These are phyloP conservation scores for Iris pallida DNA, from an alignment of 116 monocot genomes.

Conservation along the genomic window DNA sequence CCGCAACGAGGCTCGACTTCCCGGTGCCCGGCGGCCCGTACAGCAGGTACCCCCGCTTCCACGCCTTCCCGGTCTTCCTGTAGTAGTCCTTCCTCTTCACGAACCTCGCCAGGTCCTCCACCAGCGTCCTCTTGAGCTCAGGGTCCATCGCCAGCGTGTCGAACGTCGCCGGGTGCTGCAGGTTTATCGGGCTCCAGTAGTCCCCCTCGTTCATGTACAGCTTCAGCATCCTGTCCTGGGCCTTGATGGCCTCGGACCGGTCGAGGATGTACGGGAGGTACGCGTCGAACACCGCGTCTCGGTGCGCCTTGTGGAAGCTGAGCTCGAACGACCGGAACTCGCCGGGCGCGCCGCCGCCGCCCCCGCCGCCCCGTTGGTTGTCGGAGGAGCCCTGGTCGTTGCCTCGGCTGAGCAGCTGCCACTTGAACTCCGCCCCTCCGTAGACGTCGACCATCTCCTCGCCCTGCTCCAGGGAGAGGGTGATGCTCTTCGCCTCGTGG, in stretches of 20 bases:
- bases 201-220: constrained; percentile 23
- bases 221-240: constrained; percentile 14
- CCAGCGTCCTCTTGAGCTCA: constrained; percentile 29
- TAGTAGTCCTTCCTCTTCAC: constrained; percentile 47
- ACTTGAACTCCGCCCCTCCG: constrained; percentile 28
- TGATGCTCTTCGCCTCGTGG: constrained; percentile 3
- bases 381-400: not conserved
- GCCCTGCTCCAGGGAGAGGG: constrained; percentile 22
- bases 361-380: not conserved
- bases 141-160: constrained; percentile 43
- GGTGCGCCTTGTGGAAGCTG: constrained; percentile 36
- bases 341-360: not conserved
- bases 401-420: constrained; percentile 22
- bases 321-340: constrained; percentile 29
- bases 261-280: constrained; percentile 33
- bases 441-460: constrained; percentile 40
- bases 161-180: constrained; percentile 60
- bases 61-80: constrained; percentile 46
- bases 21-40: constrained; percentile 62
- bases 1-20: constrained; percentile 56
- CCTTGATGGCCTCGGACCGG: constrained; percentile 13
- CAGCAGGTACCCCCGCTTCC: constrained; percentile 62
- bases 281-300: constrained; percentile 9
- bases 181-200: constrained; percentile 22
- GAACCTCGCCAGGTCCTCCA: constrained; percentile 46